These are phyloP conservation scores for Plasmodium yoelii DNA, from an alignment of 169 alveolate genomes.

Conservation along the genomic window DNA sequence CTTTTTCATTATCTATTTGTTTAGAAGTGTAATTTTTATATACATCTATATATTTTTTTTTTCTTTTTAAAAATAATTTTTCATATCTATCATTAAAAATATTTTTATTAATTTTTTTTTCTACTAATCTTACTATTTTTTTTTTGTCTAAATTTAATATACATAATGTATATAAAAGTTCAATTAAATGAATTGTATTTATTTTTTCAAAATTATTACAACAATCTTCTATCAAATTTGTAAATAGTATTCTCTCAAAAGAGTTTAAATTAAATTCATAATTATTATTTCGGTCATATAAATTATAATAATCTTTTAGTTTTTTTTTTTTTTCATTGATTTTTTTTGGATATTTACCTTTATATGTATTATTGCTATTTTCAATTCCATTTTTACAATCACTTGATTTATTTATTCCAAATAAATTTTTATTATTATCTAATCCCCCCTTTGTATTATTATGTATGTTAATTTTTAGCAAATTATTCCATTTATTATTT, in stretches of 20 bases:
- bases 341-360: constrained; percentile 25
- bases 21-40: constrained; percentile 1
- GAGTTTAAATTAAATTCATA: constrained; percentile 33
- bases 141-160: constrained; percentile 32
- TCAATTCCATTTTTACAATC: not conserved
- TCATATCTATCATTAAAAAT: constrained; percentile 24
- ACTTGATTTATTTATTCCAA: not conserved
- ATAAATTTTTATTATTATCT: not conserved
- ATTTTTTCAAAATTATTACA: constrained; percentile 48
- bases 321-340: constrained; percentile 22
- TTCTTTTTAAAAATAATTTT: constrained; percentile 7
- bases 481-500: not conserved
- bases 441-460: not conserved
- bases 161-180: constrained; percentile 48
- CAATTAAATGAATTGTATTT: constrained; percentile 15
- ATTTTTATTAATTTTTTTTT: constrained; percentile 5
- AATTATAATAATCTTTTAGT: constrained; percentile 42
- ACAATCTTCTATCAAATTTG: constrained; percentile 67
- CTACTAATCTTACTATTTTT: constrained; percentile 33
- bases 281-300: constrained; percentile 20
- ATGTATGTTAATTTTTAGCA: no score
- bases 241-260: constrained; percentile 44
- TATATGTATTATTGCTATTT: not conserved
- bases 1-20: constrained; percentile 29
- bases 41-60: constrained; percentile 11